Percentiles rank a stretch among this genome's conserved stretches.
Conservation (phyloP, 352 stramenopile species). For the Pythium insidiosum region DNA sequence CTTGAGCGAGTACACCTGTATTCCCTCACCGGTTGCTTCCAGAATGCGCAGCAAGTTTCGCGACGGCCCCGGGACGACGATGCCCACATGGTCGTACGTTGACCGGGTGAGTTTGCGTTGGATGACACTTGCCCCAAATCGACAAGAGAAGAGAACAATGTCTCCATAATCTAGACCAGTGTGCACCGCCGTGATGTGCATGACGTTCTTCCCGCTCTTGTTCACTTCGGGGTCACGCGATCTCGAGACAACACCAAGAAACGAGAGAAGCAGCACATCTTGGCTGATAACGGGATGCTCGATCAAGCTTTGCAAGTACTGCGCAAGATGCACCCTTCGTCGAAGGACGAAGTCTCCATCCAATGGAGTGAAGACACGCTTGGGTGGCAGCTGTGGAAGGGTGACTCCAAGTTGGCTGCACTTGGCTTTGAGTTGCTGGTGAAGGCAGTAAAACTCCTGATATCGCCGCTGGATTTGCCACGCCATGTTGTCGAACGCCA, state of each 20-base stretch:
- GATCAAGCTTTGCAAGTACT: constrained; percentile 50
- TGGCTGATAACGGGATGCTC: constrained; percentile 31
- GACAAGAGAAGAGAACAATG: constrained; percentile 76
- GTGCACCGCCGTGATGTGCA: constrained; percentile 72
- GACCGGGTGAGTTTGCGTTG: constrained; percentile 76
- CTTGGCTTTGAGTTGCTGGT: constrained; percentile 65
- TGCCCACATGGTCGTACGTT: constrained; percentile 76
- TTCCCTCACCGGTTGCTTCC: constrained; percentile 71
- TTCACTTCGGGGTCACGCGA: constrained; percentile 54
- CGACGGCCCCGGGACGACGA: constrained; percentile 64
- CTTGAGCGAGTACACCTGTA: constrained; percentile 77
- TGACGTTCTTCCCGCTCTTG: constrained; percentile 47
- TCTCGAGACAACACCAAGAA: constrained; percentile 65
- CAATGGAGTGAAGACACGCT: constrained; percentile 57
- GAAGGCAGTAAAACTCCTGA: constrained; percentile 51
- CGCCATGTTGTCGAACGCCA: constrained; percentile 56
- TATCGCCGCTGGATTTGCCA: constrained; percentile 66
- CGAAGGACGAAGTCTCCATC: constrained; percentile 57
- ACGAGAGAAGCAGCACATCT: constrained; percentile 68
- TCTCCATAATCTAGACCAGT: constrained; percentile 60
- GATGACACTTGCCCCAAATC: constrained; percentile 67
- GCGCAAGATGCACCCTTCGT: constrained; percentile 55
- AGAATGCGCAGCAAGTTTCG: constrained; percentile 59
- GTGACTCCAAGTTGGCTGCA: constrained; percentile 14
- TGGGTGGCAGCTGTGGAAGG: constrained; percentile 44